A percentile compares a stretch with the other conserved stretches of the same genome.
These are phyloP conservation scores for Penicillium cataractarum DNA, from an alignment of 495 filamentous ascomycete genomes.

Conservation along the genomic window DNA sequence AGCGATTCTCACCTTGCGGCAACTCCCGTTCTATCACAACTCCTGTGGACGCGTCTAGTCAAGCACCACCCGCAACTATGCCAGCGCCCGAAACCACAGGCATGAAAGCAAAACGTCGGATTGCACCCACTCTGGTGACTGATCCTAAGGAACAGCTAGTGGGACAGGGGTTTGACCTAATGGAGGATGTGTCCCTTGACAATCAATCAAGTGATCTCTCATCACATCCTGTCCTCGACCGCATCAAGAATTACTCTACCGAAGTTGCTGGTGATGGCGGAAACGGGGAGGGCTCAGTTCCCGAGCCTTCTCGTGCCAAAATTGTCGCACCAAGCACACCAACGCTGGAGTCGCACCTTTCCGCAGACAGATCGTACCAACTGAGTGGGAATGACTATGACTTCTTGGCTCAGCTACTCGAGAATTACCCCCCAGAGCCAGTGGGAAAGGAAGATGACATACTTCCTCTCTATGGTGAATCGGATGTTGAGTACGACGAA, in stretches of 20 bases:
- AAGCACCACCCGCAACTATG: neutral
- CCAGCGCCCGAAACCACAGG: neutral
- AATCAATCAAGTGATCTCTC: neutral
- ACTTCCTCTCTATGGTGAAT: constrained; percentile 70
- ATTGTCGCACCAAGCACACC: neutral
- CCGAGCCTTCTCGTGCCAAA: neutral
- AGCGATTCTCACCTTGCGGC: neutral
- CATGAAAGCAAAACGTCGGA: constrained; percentile 1
- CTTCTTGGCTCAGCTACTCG: constrained; percentile 32
- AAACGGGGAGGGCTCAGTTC: neutral
- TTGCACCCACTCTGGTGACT: neutral
- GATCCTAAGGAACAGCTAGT: neutral
- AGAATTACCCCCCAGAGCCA: constrained; percentile 47
- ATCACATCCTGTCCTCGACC: neutral
- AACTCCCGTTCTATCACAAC: neutral
- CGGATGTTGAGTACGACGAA: constrained; percentile 56
- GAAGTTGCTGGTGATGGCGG: neutral
- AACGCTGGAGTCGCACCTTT: neutral
- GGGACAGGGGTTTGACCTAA: neutral
- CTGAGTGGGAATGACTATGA: neutral
- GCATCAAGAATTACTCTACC: neutral
- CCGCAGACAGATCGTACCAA: neutral
- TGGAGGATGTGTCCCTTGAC: neutral
- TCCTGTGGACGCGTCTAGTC: neutral
- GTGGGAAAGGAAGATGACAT: constrained; percentile 44